Evolutionary conservation across 139 green algal genomes (phyloP).

Genomic region (Zygnema circumcarinatum): DNA sequence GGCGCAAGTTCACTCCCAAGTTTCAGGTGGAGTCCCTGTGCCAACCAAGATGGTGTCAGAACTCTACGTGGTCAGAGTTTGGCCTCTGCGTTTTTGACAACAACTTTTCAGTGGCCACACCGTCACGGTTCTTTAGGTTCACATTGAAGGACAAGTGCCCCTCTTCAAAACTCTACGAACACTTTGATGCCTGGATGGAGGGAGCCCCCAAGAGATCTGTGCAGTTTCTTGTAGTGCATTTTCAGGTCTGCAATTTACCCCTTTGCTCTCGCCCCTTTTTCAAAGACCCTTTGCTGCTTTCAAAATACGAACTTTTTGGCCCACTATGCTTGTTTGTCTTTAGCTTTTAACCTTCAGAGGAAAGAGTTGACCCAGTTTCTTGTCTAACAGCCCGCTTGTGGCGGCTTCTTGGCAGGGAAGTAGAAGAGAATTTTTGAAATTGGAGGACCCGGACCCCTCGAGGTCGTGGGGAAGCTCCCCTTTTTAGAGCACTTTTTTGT

Average conservation of each 20-base stretch:
- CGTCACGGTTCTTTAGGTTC: slow-evolving; percentile 8
- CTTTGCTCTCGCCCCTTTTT: background rate
- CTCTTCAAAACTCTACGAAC: slow-evolving; percentile 29
- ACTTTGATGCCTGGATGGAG: slow-evolving; percentile 38
- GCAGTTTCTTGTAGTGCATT: slow-evolving; percentile 35
- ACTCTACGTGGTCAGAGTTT: slow-evolving; percentile 40
- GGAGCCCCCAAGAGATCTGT: background rate
- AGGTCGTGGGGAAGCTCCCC: slow-evolving; percentile 2
- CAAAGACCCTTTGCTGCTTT: background rate
- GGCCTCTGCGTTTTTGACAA: slow-evolving; percentile 46
- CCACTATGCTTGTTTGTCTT: background rate
- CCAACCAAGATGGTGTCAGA: slow-evolving; percentile 35
- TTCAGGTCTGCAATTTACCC: slow-evolving; percentile 29
- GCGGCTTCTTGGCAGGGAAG: background rate
- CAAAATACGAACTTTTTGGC: background rate
- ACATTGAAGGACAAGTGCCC: slow-evolving; percentile 10
- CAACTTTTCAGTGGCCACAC: slow-evolving; percentile 26
- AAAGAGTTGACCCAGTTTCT: too few relatives aligned
- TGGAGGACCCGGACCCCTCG: background rate
- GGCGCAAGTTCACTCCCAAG: slow-evolving; percentile 17
- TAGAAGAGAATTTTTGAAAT: slow-evolving; percentile 12
- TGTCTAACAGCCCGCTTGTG: too few relatives aligned
- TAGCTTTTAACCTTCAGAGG: too few relatives aligned
- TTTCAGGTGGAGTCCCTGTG: slow-evolving; percentile 25
- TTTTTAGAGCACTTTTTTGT: background rate